phyloP scores from a whole-genome alignment of 345 rosid genomes.

The Hibiscus mutabilis region DNA sequence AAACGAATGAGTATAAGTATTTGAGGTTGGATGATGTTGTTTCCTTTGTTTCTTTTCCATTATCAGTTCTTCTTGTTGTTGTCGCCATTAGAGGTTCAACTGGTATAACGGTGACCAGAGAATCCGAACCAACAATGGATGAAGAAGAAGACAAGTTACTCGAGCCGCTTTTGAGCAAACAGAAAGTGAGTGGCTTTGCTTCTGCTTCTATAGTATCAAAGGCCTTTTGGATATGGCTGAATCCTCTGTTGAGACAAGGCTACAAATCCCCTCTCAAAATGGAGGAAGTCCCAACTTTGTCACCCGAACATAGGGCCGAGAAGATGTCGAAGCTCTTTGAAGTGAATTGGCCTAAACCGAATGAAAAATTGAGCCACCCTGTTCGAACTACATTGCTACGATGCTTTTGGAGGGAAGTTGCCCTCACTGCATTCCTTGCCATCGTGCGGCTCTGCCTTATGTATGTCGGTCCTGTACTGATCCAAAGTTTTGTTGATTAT shows the following conservation, averaged over 20 bases:
- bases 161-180: slow-evolving; percentile 35
- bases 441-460: slow-evolving; percentile 61
- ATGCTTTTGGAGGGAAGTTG: slow-evolving; percentile 74
- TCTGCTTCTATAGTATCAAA: slow-evolving; percentile 64
- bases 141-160: slow-evolving; percentile 15
- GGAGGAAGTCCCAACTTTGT: slow-evolving; percentile 67
- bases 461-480: slow-evolving; percentile 79
- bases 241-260: slow-evolving; percentile 68
- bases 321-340: slow-evolving; percentile 57
- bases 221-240: slow-evolving; percentile 90
- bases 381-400: slow-evolving; percentile 63
- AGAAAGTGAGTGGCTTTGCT: slow-evolving; percentile 53
- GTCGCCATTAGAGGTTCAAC: slow-evolving; percentile 68
- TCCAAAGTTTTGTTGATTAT: slow-evolving; percentile 79
- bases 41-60: slow-evolving; percentile 43
- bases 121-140: slow-evolving; percentile 24
- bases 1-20: slow-evolving; percentile 16
- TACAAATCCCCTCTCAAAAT: slow-evolving; percentile 71
- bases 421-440: slow-evolving; percentile 77
- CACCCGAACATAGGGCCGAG: slow-evolving; percentile 78
- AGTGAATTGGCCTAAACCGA: slow-evolving; percentile 66
- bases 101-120: slow-evolving; percentile 36
- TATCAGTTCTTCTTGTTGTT: slow-evolving; percentile 46
- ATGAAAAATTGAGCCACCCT: slow-evolving; percentile 54
- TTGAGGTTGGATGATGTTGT: slow-evolving; percentile 53